Percentiles rank a stretch among this genome's conserved stretches.
Evolutionary conservation across 108 stramenopile genomes (phyloP).

Genomic region (Nitzschia inconspicua): DNA sequence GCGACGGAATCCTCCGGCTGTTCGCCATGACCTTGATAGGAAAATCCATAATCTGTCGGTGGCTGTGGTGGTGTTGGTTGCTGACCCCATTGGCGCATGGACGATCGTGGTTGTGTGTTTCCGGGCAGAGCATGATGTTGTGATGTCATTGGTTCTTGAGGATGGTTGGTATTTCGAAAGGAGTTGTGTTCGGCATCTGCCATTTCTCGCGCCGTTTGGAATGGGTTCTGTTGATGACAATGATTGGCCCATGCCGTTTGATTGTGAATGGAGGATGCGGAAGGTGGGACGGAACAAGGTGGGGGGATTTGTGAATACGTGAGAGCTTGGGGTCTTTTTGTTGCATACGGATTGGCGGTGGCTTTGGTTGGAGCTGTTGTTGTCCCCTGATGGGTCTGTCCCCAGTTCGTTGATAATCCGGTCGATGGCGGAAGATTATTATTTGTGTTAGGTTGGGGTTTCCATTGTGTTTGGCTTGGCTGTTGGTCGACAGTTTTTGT

Average conservation of each 20-base stretch:
- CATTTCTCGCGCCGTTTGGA: slow-evolving; percentile 58
- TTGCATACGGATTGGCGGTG: neutral
- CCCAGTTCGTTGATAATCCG: neutral
- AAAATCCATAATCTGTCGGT: slow-evolving; percentile 2
- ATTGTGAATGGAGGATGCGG: neutral
- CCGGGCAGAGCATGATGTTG: neutral
- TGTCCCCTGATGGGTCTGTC: slow-evolving; percentile 1
- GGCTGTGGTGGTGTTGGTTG: slow-evolving; percentile 16
- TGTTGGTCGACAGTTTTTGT: neutral
- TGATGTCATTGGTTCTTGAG: slow-evolving; percentile 18
- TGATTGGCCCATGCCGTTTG: slow-evolving; percentile 24
- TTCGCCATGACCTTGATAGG: neutral
- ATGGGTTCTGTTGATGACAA: slow-evolving; percentile 50
- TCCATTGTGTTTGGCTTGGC: neutral
- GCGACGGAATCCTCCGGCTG: slow-evolving; percentile 2
- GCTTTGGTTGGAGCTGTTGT: slow-evolving; percentile 8
- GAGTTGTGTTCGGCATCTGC: slow-evolving; percentile 16
- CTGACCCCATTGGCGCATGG: neutral
- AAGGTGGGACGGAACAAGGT: no score
- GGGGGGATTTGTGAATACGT: neutral
- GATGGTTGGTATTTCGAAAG: slow-evolving; percentile 3
- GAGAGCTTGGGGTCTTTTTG: neutral
- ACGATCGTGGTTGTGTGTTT: slow-evolving; percentile 4
- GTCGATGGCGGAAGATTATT: neutral
- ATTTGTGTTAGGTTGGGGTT: neutral